phyloP scores from a whole-genome alignment of 306 rosid species.

The Castanospermum australe region DNA sequence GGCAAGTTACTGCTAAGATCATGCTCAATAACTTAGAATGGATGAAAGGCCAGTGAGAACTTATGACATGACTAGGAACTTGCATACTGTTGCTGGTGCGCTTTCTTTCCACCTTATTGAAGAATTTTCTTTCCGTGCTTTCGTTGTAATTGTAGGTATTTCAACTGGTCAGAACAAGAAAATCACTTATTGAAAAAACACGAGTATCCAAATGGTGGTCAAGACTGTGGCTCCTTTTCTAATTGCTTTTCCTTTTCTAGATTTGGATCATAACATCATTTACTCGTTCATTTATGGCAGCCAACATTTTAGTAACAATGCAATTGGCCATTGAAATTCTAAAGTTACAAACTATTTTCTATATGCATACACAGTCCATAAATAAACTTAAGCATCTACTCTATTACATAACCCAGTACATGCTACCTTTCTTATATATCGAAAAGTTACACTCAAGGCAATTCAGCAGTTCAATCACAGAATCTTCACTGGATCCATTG shows the following conservation, averaged over 20 bases:
- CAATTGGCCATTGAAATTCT: not conserved
- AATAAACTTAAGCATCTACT: not conserved
- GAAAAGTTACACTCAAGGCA: constrained; percentile 68
- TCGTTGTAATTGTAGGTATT: not conserved
- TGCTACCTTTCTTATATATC: constrained; percentile 54
- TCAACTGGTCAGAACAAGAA: not conserved
- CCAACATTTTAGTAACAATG: not conserved
- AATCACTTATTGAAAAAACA: not conserved
- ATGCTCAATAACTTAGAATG: not conserved
- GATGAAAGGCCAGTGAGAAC: not conserved
- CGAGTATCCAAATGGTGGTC: not conserved
- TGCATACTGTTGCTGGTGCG: no score
- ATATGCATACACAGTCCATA: not conserved
- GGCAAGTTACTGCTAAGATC: not conserved
- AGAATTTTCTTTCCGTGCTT: no score
- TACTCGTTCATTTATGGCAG: not conserved
- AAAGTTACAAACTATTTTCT: not conserved
- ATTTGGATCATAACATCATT: not conserved
- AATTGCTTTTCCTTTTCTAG: not conserved
- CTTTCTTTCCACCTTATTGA: not conserved
- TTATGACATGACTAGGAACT: no score
- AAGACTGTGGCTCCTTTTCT: not conserved
- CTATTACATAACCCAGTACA: constrained; percentile 58
- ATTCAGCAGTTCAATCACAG: constrained; percentile 50
- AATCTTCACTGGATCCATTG: constrained; percentile 56